Conservation (phyloP, 441 rosid genomes). For the Iberis amara region DNA sequence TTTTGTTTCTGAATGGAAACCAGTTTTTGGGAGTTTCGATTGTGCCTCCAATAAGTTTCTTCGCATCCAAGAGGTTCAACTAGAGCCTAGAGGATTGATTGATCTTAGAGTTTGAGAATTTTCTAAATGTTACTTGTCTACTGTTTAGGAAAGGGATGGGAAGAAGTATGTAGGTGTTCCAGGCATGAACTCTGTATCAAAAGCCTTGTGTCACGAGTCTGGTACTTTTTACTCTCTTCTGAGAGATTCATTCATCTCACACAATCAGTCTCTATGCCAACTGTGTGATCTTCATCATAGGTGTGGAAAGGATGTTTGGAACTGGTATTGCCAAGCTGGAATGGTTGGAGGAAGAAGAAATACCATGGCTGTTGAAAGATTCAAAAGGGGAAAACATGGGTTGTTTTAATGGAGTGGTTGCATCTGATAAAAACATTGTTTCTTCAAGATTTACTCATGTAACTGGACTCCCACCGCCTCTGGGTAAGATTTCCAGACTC, state of each 20-base stretch:
- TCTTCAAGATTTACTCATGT: conserved; percentile 55
- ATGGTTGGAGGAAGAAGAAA: conserved; percentile 52
- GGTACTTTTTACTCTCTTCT: conserved; percentile 34
- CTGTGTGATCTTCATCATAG: conserved; percentile 32
- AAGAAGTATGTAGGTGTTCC: conserved; percentile 74
- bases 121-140: neutral
- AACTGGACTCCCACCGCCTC: conserved; percentile 54
- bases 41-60: conserved; percentile 44
- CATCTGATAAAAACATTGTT: conserved; percentile 56
- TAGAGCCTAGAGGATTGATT: neutral
- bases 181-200: conserved; percentile 73
- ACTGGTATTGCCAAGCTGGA: conserved; percentile 55
- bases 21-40: conserved; percentile 53
- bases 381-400: conserved; percentile 55
- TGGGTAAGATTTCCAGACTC: conserved; percentile 39
- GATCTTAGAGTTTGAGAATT: conserved; percentile 1
- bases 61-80: conserved; percentile 41
- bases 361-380: conserved; percentile 55
- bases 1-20: conserved; percentile 65
- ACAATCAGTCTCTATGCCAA: neutral
- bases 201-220: conserved; percentile 51
- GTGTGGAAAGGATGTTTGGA: conserved; percentile 63
- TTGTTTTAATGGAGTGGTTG: conserved; percentile 54
- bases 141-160: conserved; percentile 40
- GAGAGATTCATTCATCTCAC: conserved; percentile 6